Base-by-base conservation (phyloP, 331 rosid species). In the Pyracantha coccinea region DNA sequence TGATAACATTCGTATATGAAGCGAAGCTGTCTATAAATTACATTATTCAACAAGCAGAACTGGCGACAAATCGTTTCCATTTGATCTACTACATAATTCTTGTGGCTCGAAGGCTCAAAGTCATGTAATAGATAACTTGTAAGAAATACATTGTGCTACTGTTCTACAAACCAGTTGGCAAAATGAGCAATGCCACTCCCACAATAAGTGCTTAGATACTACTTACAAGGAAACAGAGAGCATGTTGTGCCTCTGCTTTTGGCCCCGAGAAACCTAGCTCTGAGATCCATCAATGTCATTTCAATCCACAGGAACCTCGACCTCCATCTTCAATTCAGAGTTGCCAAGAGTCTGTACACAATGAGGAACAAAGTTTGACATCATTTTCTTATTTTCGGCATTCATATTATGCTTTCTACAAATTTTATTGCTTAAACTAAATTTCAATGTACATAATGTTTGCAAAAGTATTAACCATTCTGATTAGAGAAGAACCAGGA, bases 261-360 rank as follows among this genome's bases (percentile, higher is more conserved):
- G 19, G 9, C 65, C 61, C 82, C 31, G 33, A 62, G 55, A 25
- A 52, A 17, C 50, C 19, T 75, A 70, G 27, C 76, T 54, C 13
- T 62, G 28, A 68, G 20, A 69, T 50, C 31, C 28, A 67, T 29
- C 53, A 21, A 31, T 32, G 38, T 73, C 68, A 68, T 52, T 45
- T 79, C 77, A 91, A 77, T 89, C 92, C 75, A 89, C 86, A 3
- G 85, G 89, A 77, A 91, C 87, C 78, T 89, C 93, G n/a, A 86
- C 93, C 77, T 87, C 97, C 97, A 89, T 91, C 88, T 89, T 89
- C 78, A 89, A 45, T 71, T 77, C 86, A 60, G 82, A 69, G 74
- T 84, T 79, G 69, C 93, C 85, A 79, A 89, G 87, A 82, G 85
- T 81, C 97, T 89, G 84, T 75, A 77, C 75, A 38, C 44, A 78